Percentiles rank a stretch among this genome's conserved stretches.
Conservation (phyloP, 2,329 filamentous ascomycete genomes). For the Phialophora verrucosa region DNA sequence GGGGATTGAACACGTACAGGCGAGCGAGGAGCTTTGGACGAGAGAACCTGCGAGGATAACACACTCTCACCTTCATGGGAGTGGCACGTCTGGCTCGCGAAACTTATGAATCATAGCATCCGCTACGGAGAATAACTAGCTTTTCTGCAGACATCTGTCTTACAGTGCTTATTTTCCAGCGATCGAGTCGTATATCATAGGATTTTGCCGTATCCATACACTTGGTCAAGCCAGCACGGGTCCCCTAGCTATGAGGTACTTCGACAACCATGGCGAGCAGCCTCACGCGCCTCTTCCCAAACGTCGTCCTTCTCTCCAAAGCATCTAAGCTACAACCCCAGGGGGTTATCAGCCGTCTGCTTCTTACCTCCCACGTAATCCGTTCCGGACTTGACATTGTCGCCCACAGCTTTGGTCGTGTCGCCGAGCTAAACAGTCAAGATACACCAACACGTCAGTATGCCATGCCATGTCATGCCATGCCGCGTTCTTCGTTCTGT, state of each 20-base stretch:
- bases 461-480: not conserved
- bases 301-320: not conserved
- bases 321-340: conserved; percentile 33
- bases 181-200: not conserved
- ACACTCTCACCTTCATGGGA: not conserved
- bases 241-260: not conserved
- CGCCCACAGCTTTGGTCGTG: conserved; percentile 33
- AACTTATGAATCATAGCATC: not conserved
- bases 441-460: not conserved
- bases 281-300: not conserved
- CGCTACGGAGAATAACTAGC: not conserved
- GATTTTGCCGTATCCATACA: not conserved
- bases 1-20: not conserved
- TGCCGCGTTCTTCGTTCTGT: not conserved
- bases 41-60: not conserved
- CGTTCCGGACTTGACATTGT: conserved; percentile 28
- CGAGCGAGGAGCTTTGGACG: not conserved
- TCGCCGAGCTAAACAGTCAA: conserved; percentile 26
- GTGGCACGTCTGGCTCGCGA: not conserved
- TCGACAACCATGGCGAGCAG: not conserved
- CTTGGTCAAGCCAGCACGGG: not conserved
- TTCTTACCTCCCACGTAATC: conserved; percentile 38
- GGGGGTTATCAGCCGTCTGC: conserved; percentile 39
- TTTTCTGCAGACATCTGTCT: not conserved
- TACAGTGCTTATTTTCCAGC: not conserved